These are phyloP conservation scores for Kwoniella shandongensis DNA, from an alignment of 768 basidiomycete genomes.

Conservation along the genomic window DNA sequence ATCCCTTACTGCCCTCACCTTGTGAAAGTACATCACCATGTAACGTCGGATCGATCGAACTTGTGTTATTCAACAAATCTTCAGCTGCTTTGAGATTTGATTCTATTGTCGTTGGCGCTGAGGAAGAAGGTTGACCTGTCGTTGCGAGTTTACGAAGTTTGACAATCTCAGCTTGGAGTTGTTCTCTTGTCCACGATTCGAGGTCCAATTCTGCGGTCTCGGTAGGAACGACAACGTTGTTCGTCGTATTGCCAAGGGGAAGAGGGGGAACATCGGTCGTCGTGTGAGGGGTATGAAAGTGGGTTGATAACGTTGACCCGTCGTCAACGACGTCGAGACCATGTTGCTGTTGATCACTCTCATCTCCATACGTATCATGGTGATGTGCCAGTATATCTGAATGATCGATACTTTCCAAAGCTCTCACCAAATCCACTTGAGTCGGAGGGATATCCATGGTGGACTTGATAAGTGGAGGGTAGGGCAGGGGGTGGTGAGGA, in stretches of 20 bases:
- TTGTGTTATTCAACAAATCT: no score
- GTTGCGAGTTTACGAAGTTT: slow-evolving; percentile 10
- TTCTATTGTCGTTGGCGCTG: no score
- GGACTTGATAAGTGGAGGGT: neutral
- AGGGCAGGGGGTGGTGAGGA: neutral
- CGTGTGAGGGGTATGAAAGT: no score
- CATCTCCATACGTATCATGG: neutral
- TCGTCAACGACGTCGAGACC: neutral
- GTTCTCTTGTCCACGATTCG: slow-evolving; percentile 23
- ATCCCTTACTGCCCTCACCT: no score
- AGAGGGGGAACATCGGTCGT: no score
- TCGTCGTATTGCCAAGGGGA: no score
- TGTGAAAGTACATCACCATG: no score
- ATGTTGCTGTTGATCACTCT: neutral
- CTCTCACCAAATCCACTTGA: slow-evolving; percentile 17
- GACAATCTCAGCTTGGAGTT: slow-evolving; percentile 22
- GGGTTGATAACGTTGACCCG: no score
- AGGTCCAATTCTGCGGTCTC: slow-evolving; percentile 9
- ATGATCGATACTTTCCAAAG: slow-evolving; percentile 18
- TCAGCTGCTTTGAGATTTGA: no score
- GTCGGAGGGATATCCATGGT: slow-evolving; percentile 6
- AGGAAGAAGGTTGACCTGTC: no score
- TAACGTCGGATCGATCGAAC: neutral
- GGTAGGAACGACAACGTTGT: neutral
- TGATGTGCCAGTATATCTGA: slow-evolving; percentile 13